Evolutionary conservation across 148 eudicot species (phyloP), one percentile per base, ranked within the genome.

Genomic region (Cornus suecica): DNA sequence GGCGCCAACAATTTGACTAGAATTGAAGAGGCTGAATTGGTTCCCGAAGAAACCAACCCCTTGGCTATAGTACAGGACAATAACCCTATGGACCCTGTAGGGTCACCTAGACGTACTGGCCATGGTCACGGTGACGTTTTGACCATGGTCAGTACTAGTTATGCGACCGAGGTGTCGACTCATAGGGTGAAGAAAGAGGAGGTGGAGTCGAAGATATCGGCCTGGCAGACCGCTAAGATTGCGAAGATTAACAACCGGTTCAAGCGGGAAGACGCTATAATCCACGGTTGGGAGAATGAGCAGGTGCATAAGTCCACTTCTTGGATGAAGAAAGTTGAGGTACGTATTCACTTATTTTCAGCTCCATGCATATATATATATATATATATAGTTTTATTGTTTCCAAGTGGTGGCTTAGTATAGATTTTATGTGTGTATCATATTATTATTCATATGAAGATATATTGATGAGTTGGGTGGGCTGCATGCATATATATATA

Each of bases 301-400:
- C 91, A 95, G 41, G 91, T 95, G 69, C 93, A 91, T 5, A 87
- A 87, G 86, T 88, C 97, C 28, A 78, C 81, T 79, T 87, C 97
- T 28, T 84, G 93, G 89, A 95, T 95, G 99, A 88, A 89, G 83
- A 92, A 90, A 85, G 80, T 95, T 70, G 99, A 94, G 96, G 99
- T 94, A 82, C 4, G 69, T 81, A 16, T 20, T 1, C 8, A 30
- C n/a, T n/a, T n/a, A 22, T 4, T 6, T n/a, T 31, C 14, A 10
- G 29, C 37, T 65, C n/a, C 68, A 8, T 65, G 68, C 69, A 31
- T 22, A 15, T 22, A 2, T 65, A 15, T 65, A 11, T 28, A 11
- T 27, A 32, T 65, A 25, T 20, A 18, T 32, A 32, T 0, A n/a
- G n/a, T n/a, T n/a, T n/a, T n/a, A n/a, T n/a, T n/a, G n/a, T n/a